Evolutionary conservation across 345 rosid genomes (phyloP).

Genomic region (Anastatica hierochuntica): DNA sequence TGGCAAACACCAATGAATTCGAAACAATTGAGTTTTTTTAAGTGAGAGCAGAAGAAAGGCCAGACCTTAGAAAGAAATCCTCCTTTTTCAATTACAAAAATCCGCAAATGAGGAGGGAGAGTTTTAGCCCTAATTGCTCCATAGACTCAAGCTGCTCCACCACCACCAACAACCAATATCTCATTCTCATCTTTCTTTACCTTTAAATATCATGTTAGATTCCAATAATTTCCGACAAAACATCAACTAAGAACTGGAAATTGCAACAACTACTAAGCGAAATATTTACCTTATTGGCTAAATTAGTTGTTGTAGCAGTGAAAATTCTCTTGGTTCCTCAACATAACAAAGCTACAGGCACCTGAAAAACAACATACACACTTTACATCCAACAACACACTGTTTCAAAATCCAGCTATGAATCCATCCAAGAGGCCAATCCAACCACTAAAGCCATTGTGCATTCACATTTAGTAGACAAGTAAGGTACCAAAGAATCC

Average conservation of each 20-base stretch:
- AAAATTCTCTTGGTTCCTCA: background rate
- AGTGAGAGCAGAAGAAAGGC: no score
- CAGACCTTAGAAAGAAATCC: constrained; percentile 79
- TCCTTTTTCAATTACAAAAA: constrained; percentile 74
- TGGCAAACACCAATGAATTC: background rate
- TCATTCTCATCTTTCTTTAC: constrained; percentile 27
- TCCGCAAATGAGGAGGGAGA: constrained; percentile 56
- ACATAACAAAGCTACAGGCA: constrained; percentile 13
- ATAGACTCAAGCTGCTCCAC: constrained; percentile 94
- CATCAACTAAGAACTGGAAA: background rate
- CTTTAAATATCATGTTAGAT: no score
- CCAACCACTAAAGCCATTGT: no score
- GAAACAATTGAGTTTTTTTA: background rate
- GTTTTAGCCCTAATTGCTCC: constrained; percentile 89
- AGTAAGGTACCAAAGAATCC: no score
- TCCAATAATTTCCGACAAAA: background rate
- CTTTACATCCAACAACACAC: no score
- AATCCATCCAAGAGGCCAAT: no score
- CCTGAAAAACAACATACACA: no score
- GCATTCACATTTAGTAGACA: no score
- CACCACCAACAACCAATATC: constrained; percentile 81
- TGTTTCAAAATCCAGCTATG: no score
- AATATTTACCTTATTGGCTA: constrained; percentile 2
- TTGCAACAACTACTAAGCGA: background rate
- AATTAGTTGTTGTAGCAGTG: background rate